Evolutionary conservation across 192 early-diverging fungal genomes (phyloP), one percentile per base, ranked within the genome.

Genomic region (Linnemannia zychae): DNA sequence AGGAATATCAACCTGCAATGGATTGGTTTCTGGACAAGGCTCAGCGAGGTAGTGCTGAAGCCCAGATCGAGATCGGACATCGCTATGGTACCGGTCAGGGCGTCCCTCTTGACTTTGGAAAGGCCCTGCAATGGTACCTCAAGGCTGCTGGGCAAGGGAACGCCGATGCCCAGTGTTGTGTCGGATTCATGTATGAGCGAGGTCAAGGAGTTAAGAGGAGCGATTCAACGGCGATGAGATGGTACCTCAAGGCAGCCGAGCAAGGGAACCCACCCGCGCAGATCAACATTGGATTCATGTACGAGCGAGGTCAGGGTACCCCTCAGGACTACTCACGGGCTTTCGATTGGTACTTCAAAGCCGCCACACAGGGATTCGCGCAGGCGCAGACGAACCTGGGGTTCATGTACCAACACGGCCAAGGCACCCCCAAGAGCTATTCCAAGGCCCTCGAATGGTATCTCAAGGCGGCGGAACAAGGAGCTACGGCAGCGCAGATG

Each of bases 161-260:
- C 47, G 24, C 38, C 18, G 20, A 22, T 6, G 75, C 75, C n/a
- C 75, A 76, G 40, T 76, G 44, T 46, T 18, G 24, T 24, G 31
- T 76, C 46, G 65, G 75, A 2, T 33, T 37, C 31, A 76, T 76
- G 75, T 76, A 68, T 34, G 28, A 66, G n/a, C 16, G 33, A 46
- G 75, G 75, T 34, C 65, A 76, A 24, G 65, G 63, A 22, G 66
- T 76, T 24, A 13, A 28, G 0, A 65, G 44, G 22, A 63, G 68
- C 20, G 22, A 46, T 3, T 28, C 40, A 36, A 76, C 46, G 46
- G 60, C 75, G 18, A 37, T 47, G 47, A 28, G 24, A 31, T 76
- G 75, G 63, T 36, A 47, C 44, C 66, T 67, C 46, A 76, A 67
- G 40, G 75, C 75, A 2, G 75, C 65, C 46, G 47, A 67, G 3